These are phyloP conservation scores for Sporothrix brasiliensis DNA, from an alignment of 2,329 filamentous ascomycete genomes.

Conservation along the genomic window DNA sequence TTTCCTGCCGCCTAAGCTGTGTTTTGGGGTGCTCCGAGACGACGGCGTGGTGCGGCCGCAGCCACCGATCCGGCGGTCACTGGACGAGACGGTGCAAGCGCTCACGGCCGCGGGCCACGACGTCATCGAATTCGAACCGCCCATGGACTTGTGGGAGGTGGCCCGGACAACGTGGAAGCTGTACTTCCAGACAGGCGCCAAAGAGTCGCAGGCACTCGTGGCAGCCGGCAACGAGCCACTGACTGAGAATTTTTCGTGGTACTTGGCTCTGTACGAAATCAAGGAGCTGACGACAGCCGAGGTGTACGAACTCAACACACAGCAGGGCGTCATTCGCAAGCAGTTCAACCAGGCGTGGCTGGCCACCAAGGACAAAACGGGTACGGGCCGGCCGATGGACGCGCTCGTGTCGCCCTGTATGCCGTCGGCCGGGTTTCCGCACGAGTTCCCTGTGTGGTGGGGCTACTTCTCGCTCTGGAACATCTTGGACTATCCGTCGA, in stretches of 20 bases:
- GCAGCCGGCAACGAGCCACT: constrained; percentile 17
- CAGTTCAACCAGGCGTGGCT: constrained; percentile 17
- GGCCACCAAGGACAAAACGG: background rate
- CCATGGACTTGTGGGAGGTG: constrained; percentile 29
- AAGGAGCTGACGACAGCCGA: constrained; percentile 19
- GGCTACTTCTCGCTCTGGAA: constrained; percentile 31
- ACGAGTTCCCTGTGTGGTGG: constrained; percentile 32
- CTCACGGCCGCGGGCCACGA: constrained; percentile 54
- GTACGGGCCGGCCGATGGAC: constrained; percentile 55
- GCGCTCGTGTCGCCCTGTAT: constrained; percentile 55
- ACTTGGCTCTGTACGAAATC: constrained; percentile 20
- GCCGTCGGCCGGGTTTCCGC: constrained; percentile 39
- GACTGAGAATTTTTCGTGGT: constrained; percentile 15
- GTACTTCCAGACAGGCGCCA: constrained; percentile 27
- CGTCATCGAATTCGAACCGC: constrained; percentile 28
- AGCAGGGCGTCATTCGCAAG: background rate
- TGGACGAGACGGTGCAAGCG: constrained; percentile 53
- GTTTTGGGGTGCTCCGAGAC: constrained; percentile 26
- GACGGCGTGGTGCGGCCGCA: constrained; percentile 54
- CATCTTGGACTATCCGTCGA: constrained; percentile 33
- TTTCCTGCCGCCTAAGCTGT: background rate
- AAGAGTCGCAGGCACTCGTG: constrained; percentile 16
- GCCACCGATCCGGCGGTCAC: constrained; percentile 60
- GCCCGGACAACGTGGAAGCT: constrained; percentile 24
- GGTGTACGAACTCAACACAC: constrained; percentile 14